Evolutionary conservation across 2,329 filamentous ascomycete species (phyloP).

Genomic region (Malbranchea cinnamomea): DNA sequence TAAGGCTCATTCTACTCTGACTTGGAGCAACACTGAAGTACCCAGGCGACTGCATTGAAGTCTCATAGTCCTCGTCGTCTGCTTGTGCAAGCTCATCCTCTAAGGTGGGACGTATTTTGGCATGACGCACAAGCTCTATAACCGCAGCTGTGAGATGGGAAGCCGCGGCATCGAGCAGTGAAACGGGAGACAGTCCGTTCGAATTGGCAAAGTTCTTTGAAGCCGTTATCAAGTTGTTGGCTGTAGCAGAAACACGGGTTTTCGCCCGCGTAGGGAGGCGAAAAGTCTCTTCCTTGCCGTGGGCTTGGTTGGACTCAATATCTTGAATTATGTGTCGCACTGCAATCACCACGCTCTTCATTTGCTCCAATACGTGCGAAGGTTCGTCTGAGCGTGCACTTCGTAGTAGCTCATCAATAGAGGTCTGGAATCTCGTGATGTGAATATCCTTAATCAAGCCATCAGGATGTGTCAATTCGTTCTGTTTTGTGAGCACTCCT

Average conservation of each 20-base stretch:
- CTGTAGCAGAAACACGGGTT: constrained; percentile 72
- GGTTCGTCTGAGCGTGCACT: constrained; percentile 60
- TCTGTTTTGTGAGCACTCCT: constrained; percentile 46
- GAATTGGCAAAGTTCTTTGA: constrained; percentile 80
- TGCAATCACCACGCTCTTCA: constrained; percentile 71
- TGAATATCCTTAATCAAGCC: constrained; percentile 83
- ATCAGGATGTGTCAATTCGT: constrained; percentile 53
- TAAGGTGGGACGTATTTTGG: constrained; percentile 69
- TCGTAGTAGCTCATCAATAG: constrained; percentile 79
- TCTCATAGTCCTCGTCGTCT: constrained; percentile 47
- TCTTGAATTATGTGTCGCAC: constrained; percentile 77
- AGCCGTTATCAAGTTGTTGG: constrained; percentile 90
- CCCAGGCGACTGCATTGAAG: constrained; percentile 50
- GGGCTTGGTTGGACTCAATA: constrained; percentile 45
- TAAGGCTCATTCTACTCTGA: constrained; percentile 39
- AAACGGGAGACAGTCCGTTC: constrained; percentile 79
- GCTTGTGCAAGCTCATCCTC: constrained; percentile 63
- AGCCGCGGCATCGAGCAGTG: constrained; percentile 79
- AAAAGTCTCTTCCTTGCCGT: constrained; percentile 37
- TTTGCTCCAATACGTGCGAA: constrained; percentile 61
- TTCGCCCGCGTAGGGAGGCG: constrained; percentile 57
- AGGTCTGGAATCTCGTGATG: constrained; percentile 86
- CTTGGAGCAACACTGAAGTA: constrained; percentile 49
- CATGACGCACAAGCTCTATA: constrained; percentile 67
- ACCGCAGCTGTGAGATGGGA: constrained; percentile 77